Evolutionary conservation across 2,329 filamentous ascomycete species (phyloP), one percentile per base, ranked within the genome.

Genomic region (Apiospora phragmitis): DNA sequence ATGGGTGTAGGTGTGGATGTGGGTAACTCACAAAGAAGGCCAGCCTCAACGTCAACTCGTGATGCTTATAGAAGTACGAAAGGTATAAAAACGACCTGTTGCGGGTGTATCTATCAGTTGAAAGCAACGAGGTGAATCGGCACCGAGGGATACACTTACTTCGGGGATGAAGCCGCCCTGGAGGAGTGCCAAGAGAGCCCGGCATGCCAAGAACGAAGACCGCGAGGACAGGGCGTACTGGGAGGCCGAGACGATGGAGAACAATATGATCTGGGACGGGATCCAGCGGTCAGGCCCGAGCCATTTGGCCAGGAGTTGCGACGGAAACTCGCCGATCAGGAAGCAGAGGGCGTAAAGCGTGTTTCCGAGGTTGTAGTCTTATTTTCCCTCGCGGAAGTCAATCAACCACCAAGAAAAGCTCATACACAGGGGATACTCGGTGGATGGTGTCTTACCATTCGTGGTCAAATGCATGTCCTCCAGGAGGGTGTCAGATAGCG

Each of bases 401-500:
- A 29, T 42, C 18, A 65, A 1, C 2, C 32, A 11, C 6, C 49
- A 55, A 4, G 35, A 8, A 35, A 35, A 35, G 35, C 4, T n/a
- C 4, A 35, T 4, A 35, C 35, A 35, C 35, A 35, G 35, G 4
- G 35, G 8, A 35, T 8, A 35, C 35, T 35, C 35, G 8, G 8
- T 35, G 35, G 35, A 4, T 26, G n/a, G 24, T 1, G 9, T 35
- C 16, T 35, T n/a, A 83, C 81, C 86, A 77, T 86, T 82, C 0
- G 82, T 85, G 24, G 76, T 81, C 69, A 86, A 73, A 1, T 77
- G 75, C n/a, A 85, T 77, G 68, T 90, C 90, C 73, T 79, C 81
- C 5, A 92, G 80, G 80, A 92, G 86, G 71, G 89, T 90, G 77
- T 91, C 89, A 0, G 87, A 88, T 21, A 89, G 80, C 11, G 89